phyloP scores from a whole-genome alignment of 345 rosid genomes.

The Moringa oleifera region DNA sequence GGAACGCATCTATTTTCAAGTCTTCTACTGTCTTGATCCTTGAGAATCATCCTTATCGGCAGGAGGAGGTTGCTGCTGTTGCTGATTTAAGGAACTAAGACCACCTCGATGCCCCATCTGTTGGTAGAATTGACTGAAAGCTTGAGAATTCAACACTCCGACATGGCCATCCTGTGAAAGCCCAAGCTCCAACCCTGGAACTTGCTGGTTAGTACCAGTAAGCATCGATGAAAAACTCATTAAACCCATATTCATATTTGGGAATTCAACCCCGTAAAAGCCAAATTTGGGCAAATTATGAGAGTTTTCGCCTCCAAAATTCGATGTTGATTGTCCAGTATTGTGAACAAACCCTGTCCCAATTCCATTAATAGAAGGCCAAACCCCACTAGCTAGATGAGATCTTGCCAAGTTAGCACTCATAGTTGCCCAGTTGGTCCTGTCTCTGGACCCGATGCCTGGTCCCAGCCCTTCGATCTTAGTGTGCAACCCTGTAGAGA shows the following conservation, averaged over 20 bases:
- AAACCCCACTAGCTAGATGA: constrained; percentile 24
- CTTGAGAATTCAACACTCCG: constrained; percentile 48
- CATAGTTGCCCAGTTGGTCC: constrained; percentile 35
- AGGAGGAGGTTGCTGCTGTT: constrained; percentile 20
- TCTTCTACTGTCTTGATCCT: constrained; percentile 40
- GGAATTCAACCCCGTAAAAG: constrained; percentile 46
- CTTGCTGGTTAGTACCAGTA: constrained; percentile 34
- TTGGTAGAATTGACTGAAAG: constrained; percentile 48
- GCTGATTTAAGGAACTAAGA: constrained; percentile 27
- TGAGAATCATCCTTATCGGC: constrained; percentile 47
- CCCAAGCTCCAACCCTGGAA: constrained; percentile 61
- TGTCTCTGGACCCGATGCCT: too few species aligned
- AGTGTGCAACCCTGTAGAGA: constrained; percentile 39
- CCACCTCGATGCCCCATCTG: constrained; percentile 45
- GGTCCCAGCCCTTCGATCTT: constrained; percentile 30
- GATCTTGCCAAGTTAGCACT: constrained; percentile 37
- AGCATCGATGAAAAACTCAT: constrained; percentile 52
- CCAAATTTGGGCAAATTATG: constrained; percentile 35
- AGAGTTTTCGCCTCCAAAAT: constrained; percentile 29
- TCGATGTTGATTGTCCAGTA: constrained; percentile 32
- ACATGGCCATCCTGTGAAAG: constrained; percentile 57
- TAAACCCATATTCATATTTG: constrained; percentile 42
- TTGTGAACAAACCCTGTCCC: constrained; percentile 38
- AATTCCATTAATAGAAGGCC: constrained; percentile 39
- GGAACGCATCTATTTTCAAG: constrained; percentile 1